A percentile compares a stretch with the other conserved stretches of the same genome.
These are phyloP conservation scores for Chaetomium cochliodes DNA, from an alignment of 495 filamentous ascomycete genomes.

Conservation along the genomic window DNA sequence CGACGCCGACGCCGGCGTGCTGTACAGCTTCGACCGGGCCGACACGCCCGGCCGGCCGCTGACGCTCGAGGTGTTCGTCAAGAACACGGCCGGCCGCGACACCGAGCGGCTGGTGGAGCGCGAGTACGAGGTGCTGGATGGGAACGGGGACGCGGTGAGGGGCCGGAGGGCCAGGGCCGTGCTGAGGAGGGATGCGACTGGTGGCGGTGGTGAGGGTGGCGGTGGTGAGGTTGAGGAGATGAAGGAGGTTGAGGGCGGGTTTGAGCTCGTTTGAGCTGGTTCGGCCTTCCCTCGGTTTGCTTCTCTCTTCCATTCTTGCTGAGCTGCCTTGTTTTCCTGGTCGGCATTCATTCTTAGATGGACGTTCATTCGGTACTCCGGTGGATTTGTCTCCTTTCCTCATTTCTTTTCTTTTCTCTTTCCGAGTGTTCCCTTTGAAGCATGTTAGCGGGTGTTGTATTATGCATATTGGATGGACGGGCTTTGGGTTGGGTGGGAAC, in stretches of 20 bases:
- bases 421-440: background rate
- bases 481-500: background rate
- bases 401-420: background rate
- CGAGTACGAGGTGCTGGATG: constrained; percentile 50
- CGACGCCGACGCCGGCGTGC: constrained; percentile 21
- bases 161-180: constrained; percentile 41
- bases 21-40: constrained; percentile 47
- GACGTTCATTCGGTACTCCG: background rate
- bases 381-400: background rate
- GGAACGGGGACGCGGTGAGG: constrained; percentile 44
- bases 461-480: constrained; percentile 1
- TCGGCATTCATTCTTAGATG: background rate
- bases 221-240: constrained; percentile 8
- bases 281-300: too few relatives aligned
- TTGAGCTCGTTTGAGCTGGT: constrained; percentile 47
- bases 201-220: background rate
- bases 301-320: too few relatives aligned
- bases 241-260: constrained; percentile 45
- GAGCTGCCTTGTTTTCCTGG: too few relatives aligned
- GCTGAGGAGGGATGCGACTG: constrained; percentile 11
- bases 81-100: constrained; percentile 38
- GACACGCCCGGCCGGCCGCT: constrained; percentile 42
- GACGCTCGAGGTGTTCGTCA: constrained; percentile 47
- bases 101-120: constrained; percentile 49
- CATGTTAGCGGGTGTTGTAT: constrained; percentile 9